Evolutionary conservation across 1,284 basidiomycete genomes (phyloP).

Genomic region (Moesziomyces sp.): DNA sequence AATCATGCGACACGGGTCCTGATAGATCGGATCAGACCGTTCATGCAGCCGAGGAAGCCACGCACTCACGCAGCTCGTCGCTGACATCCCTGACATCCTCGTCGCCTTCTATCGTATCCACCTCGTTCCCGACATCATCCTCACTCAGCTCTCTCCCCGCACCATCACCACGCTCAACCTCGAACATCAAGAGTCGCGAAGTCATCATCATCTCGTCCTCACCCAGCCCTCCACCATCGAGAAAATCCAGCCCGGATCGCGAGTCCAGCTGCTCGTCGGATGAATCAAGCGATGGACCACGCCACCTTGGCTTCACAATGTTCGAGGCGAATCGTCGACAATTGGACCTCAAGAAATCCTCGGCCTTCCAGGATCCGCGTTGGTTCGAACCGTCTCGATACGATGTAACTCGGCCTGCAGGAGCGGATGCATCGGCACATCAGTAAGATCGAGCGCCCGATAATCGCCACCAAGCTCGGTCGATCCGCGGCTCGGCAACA

Average conservation of each 20-base stretch:
- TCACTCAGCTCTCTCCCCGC: too few species aligned
- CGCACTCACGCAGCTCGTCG: background rate
- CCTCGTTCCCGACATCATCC: too few species aligned
- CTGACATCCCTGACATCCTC: background rate
- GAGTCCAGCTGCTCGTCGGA: background rate
- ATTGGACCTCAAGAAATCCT: background rate
- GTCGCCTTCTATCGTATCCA: background rate
- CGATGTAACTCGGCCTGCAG: background rate
- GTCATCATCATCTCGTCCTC: background rate
- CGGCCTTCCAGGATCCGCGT: background rate
- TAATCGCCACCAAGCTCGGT: too few species aligned
- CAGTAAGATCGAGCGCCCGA: background rate
- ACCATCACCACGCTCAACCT: too few species aligned
- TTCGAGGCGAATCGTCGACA: background rate
- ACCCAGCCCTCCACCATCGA: background rate
- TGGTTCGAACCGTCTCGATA: background rate
- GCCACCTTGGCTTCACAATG: background rate
- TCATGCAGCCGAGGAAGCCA: too few species aligned
- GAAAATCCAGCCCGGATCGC: too few species aligned
- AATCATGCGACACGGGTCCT: too few species aligned
- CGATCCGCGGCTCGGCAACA: background rate
- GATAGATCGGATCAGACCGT: too few species aligned
- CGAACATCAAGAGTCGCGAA: background rate
- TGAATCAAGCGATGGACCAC: background rate
- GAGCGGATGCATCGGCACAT: background rate